phyloP scores from a whole-genome alignment of 2,329 filamentous ascomycete genomes.

The Alternaria infectoria region DNA sequence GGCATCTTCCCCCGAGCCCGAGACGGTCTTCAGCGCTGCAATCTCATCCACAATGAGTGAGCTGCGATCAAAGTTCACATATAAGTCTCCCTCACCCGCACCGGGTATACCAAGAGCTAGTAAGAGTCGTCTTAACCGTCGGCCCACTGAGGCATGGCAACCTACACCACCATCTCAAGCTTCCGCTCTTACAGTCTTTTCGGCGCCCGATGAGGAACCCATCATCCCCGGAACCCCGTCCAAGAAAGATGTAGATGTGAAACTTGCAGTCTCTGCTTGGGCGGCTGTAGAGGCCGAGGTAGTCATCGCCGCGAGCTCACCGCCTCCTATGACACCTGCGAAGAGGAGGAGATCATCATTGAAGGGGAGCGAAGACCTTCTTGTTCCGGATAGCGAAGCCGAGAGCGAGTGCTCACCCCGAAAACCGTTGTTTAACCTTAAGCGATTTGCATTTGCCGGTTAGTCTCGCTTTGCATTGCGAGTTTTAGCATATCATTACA shows the following conservation, averaged over 20 bases:
- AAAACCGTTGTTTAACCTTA: constrained; percentile 47
- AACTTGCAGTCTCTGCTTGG: constrained; percentile 36
- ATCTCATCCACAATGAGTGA: constrained; percentile 38
- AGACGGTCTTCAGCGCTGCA: constrained; percentile 31
- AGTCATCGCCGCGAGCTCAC: constrained; percentile 40
- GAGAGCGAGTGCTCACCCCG: constrained; percentile 46
- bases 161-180: constrained; percentile 12
- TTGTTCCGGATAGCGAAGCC: constrained; percentile 54
- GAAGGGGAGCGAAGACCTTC: constrained; percentile 56
- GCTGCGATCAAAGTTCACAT: constrained; percentile 42
- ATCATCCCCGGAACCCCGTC: constrained; percentile 13
- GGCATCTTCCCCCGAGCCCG: constrained; percentile 39
- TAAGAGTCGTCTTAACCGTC: constrained; percentile 12
- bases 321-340: constrained; percentile 25
- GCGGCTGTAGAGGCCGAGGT: constrained; percentile 38
- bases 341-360: constrained; percentile 28
- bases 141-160: constrained; percentile 11
- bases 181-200: background rate
- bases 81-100: constrained; percentile 18
- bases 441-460: constrained; percentile 47
- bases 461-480: constrained; percentile 15
- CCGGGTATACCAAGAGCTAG: background rate
- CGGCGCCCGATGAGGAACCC: constrained; percentile 3
- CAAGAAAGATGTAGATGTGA: constrained; percentile 8
- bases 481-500: constrained; percentile 10